phyloP scores from a whole-genome alignment of 129 eudicot species.

The Arctium minus region DNA sequence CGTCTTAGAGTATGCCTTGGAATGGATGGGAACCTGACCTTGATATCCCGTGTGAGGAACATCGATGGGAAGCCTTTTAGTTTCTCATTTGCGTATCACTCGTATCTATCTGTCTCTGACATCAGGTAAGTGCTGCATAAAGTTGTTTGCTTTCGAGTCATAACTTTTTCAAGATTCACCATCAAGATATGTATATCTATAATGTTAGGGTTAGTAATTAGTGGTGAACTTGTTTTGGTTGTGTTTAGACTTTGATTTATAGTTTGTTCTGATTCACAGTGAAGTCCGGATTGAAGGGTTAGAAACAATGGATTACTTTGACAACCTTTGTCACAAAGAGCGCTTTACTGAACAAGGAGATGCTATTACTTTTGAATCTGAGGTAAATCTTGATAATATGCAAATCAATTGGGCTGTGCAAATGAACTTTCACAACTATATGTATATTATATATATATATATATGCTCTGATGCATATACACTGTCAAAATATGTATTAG shows the following conservation, averaged over 20 bases:
- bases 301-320: slow-evolving; percentile 90
- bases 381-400: slow-evolving; percentile 38
- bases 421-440: background rate
- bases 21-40: slow-evolving; percentile 53
- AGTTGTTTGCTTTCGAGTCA: background rate
- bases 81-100: slow-evolving; percentile 78
- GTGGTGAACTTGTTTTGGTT: background rate
- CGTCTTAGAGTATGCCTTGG: slow-evolving; percentile 72
- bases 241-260: background rate
- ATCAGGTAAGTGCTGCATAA: slow-evolving; percentile 52
- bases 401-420: background rate
- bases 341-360: slow-evolving; percentile 98
- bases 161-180: background rate
- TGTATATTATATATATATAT: too few species aligned
- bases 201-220: background rate
- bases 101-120: slow-evolving; percentile 80
- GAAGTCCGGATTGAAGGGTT: slow-evolving; percentile 96
- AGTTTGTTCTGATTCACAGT: slow-evolving; percentile 33
- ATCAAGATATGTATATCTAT: background rate
- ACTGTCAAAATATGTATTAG: too few species aligned
- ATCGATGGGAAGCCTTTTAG: slow-evolving; percentile 80
- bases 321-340: slow-evolving; percentile 58
- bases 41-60: slow-evolving; percentile 82
- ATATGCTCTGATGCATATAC: too few species aligned
- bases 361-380: slow-evolving; percentile 88